phyloP scores from a whole-genome alignment of 371 early-diverging fungal species.

The Mucor indicus region DNA sequence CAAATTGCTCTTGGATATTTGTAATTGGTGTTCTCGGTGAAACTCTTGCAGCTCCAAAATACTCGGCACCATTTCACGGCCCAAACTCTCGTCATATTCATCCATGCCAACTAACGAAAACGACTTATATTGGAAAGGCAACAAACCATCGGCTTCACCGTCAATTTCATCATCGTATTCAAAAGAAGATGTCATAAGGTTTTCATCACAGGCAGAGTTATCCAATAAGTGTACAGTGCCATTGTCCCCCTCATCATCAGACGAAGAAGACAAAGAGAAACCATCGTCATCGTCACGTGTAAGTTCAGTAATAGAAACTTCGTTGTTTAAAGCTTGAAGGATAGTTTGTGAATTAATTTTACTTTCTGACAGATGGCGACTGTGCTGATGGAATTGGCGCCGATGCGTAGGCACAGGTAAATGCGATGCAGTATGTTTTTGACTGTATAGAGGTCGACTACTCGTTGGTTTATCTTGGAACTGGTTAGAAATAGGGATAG shows the following conservation, averaged over 20 bases:
- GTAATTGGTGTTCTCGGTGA: conserved; percentile 23
- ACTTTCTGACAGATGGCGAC: conserved; percentile 7
- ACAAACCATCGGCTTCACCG: neutral
- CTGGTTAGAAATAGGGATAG: conserved; percentile 1
- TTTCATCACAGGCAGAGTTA: too few species aligned
- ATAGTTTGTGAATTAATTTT: conserved; percentile 18
- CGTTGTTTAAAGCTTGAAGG: conserved; percentile 42
- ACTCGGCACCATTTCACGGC: conserved; percentile 43
- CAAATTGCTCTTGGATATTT: conserved; percentile 19
- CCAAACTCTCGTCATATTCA: conserved; percentile 60
- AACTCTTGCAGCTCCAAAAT: conserved; percentile 23
- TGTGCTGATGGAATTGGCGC: conserved; percentile 4
- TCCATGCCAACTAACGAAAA: conserved; percentile 60
- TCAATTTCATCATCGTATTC: conserved; percentile 7
- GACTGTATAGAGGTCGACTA: neutral
- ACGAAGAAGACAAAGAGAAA: conserved; percentile 11
- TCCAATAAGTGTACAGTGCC: too few species aligned
- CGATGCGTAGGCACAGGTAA: conserved; percentile 19
- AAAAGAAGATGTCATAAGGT: neutral
- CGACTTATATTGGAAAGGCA: conserved; percentile 24
- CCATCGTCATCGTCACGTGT: neutral
- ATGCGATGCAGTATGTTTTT: too few species aligned
- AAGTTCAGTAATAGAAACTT: conserved; percentile 45
- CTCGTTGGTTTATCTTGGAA: neutral
- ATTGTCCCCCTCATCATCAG: conserved; percentile 38